Percentiles rank a stretch among this genome's conserved stretches.
Evolutionary conservation across 371 early-diverging fungal species (phyloP).

Genomic region (Umbelopsis sp.): DNA sequence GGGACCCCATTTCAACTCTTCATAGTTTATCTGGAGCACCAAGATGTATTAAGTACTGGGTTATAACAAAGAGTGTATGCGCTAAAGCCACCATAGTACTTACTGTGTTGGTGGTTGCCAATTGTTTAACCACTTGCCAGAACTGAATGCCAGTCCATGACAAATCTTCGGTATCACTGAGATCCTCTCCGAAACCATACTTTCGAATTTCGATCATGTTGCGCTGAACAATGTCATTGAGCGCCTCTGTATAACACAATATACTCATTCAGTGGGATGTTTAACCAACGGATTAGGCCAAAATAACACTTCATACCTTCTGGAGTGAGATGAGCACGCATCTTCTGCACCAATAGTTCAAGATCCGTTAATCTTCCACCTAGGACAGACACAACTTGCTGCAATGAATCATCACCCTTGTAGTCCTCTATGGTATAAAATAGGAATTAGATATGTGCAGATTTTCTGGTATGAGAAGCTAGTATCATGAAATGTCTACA

Average conservation of each 20-base stretch:
- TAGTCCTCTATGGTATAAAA: constrained; percentile 25
- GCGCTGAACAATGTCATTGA: constrained; percentile 78
- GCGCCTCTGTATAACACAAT: constrained; percentile 60
- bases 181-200: constrained; percentile 76
- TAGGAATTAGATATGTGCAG: neutral
- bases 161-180: constrained; percentile 44
- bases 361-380: constrained; percentile 93
- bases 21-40: constrained; percentile 62
- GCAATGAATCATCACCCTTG: constrained; percentile 52
- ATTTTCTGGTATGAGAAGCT: neutral
- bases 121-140: constrained; percentile 71
- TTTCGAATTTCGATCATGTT: constrained; percentile 86
- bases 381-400: constrained; percentile 62
- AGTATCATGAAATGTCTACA: neutral
- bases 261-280: neutral
- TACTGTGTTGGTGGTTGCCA: constrained; percentile 62
- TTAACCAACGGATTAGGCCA: neutral
- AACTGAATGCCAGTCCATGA: constrained; percentile 80
- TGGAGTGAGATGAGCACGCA: constrained; percentile 73
- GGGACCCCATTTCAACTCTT: constrained; percentile 75
- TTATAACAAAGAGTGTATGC: neutral
- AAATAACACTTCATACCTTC: constrained; percentile 41
- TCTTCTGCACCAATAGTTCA: constrained; percentile 82
- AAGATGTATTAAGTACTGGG: too few relatives aligned
- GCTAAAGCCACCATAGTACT: constrained; percentile 15